A percentile compares a stretch with the other conserved stretches of the same genome.
These are phyloP conservation scores for Rhynchospora tenuis DNA, from an alignment of 176 grass and related monocot genomes.

Conservation along the genomic window DNA sequence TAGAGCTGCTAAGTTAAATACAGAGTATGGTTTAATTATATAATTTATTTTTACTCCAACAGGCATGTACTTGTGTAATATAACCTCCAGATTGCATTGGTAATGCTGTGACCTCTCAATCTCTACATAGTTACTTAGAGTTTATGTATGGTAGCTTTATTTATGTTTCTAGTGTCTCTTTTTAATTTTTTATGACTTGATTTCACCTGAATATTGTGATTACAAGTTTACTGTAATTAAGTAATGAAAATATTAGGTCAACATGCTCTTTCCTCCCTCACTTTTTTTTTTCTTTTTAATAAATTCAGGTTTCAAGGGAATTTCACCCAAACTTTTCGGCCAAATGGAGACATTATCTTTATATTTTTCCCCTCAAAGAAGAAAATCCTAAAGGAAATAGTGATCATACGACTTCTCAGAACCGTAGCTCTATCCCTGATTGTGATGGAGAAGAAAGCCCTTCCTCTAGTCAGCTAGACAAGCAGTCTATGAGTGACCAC, in stretches of 20 bases:
- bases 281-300: neutral
- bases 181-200: neutral
- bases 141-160: neutral
- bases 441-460: constrained; percentile 18
- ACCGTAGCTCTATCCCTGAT: neutral
- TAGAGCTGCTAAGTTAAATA: neutral
- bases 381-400: constrained; percentile 8
- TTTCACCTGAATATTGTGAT: neutral
- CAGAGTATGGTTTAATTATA: neutral
- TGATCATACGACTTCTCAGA: neutral
- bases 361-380: constrained; percentile 78
- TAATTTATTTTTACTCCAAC: neutral
- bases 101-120: neutral
- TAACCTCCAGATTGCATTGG: neutral
- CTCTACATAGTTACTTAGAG: neutral
- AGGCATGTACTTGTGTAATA: neutral
- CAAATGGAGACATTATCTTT: constrained; percentile 86
- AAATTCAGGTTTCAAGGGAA: constrained; percentile 62
- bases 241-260: neutral
- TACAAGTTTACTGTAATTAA: neutral
- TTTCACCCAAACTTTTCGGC: constrained; percentile 98
- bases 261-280: neutral
- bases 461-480: neutral
- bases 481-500: constrained; percentile 7
- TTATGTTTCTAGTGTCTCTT: neutral